A percentile compares a stretch with the other conserved stretches of the same genome.
Conservation (phyloP, 306 rosid species). For the Rosa chinensis region DNA sequence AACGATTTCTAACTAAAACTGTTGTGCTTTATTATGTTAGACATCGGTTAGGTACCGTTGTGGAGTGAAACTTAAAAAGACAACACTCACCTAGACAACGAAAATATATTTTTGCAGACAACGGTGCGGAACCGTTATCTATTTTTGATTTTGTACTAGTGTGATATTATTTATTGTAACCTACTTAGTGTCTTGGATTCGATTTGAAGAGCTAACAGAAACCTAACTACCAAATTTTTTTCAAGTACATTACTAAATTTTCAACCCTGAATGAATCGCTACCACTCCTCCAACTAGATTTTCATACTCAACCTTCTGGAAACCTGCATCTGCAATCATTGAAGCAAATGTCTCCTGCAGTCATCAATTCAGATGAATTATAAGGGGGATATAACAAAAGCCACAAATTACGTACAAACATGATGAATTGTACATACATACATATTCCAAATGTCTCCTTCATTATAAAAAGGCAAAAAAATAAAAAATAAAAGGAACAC, state of each 20-base stretch:
- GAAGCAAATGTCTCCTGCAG: conserved; percentile 82
- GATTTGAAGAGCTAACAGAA: neutral
- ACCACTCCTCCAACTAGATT: conserved; percentile 95
- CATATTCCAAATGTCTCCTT: too few species aligned
- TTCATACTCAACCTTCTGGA: conserved; percentile 85
- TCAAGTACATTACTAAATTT: conserved; percentile 36
- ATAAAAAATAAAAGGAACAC: neutral
- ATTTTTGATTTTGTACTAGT: too few species aligned
- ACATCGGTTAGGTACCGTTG: too few species aligned
- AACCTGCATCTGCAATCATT: conserved; percentile 83
- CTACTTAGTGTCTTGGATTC: neutral
- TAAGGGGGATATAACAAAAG: conserved; percentile 1
- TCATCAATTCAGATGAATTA: conserved; percentile 27
- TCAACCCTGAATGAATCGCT: conserved; percentile 84
- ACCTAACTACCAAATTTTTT: neutral
- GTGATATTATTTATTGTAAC: neutral
- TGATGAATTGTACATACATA: neutral
- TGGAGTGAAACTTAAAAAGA: too few species aligned
- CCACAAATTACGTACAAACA: neutral
- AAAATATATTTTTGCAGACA: too few species aligned
- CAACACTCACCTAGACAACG: too few species aligned
- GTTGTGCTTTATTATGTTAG: too few species aligned
- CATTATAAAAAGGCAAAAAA: neutral
- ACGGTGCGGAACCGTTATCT: too few species aligned
- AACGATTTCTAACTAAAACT: too few species aligned